Evolutionary conservation across 2,329 filamentous ascomycete genomes (phyloP).

Genomic region (Claviceps sorghi): DNA sequence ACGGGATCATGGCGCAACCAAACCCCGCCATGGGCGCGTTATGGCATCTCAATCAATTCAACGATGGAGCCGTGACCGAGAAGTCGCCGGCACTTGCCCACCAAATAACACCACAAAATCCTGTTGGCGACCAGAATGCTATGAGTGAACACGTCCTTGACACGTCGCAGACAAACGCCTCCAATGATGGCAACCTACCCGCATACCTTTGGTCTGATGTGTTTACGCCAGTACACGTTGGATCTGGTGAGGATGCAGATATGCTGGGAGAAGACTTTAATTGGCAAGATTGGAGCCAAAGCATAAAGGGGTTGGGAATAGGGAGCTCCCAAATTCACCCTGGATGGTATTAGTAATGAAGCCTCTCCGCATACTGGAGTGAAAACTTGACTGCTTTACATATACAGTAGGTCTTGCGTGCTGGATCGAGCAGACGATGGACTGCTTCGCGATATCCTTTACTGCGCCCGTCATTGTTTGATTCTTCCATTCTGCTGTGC

Average conservation of each 20-base stretch:
- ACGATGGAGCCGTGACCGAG: neutral
- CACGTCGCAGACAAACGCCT: conserved; percentile 11
- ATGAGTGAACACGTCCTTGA: conserved; percentile 10
- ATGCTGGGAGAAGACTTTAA: conserved; percentile 30
- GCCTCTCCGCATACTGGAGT: neutral
- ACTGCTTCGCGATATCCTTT: too few relatives aligned
- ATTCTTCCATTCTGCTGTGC: too few relatives aligned
- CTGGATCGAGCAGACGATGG: too few relatives aligned
- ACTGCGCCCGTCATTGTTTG: too few relatives aligned
- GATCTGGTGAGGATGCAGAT: conserved; percentile 20
- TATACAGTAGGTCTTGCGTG: neutral
- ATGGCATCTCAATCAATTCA: conserved; percentile 10
- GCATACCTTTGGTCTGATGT: conserved; percentile 28
- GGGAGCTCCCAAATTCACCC: conserved; percentile 12
- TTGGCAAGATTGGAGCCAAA: conserved; percentile 35
- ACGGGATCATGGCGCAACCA: conserved; percentile 23
- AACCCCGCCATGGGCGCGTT: conserved; percentile 22
- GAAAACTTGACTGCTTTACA: neutral
- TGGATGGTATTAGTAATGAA: conserved; percentile 9
- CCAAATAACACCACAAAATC: neutral
- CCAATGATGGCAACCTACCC: conserved; percentile 21
- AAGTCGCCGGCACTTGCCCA: neutral
- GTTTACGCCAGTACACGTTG: conserved; percentile 17
- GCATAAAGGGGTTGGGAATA: conserved; percentile 24
- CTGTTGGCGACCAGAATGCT: conserved; percentile 4